Evolutionary conservation across 805 yeast genomes (phyloP).

Genomic region (Metschnikowia shivogae): DNA sequence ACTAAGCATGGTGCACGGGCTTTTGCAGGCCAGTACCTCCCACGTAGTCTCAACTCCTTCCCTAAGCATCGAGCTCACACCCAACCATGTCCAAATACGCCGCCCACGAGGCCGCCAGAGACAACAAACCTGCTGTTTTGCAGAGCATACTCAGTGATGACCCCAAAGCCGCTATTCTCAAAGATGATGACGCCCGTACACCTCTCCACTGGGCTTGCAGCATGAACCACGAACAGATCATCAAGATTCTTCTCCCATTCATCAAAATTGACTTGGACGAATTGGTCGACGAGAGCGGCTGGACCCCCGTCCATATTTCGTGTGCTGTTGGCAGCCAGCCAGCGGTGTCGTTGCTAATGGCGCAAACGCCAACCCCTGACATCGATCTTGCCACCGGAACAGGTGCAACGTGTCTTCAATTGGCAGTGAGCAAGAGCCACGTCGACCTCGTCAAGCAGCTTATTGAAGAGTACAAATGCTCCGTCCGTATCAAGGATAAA

Average conservation of each 20-base stretch:
- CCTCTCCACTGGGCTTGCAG: conserved; percentile 91
- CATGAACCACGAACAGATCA: conserved; percentile 49
- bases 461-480: conserved; percentile 55
- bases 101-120: conserved; percentile 64
- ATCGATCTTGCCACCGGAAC: conserved; percentile 48
- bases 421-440: conserved; percentile 71
- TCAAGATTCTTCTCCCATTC: conserved; percentile 33
- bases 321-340: conserved; percentile 64
- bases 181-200: conserved; percentile 73
- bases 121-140: conserved; percentile 51
- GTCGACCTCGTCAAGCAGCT: conserved; percentile 49
- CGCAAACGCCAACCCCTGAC: conserved; percentile 50
- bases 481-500: conserved; percentile 63
- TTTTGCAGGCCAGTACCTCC: background rate
- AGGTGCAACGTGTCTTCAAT: conserved; percentile 72
- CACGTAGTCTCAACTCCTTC: background rate
- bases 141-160: conserved; percentile 45
- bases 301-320: conserved; percentile 87
- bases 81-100: conserved; percentile 6
- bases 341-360: conserved; percentile 49
- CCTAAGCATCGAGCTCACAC: background rate
- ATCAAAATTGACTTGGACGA: conserved; percentile 60
- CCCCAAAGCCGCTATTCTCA: conserved; percentile 43
- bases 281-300: conserved; percentile 67
- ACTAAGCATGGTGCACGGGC: conserved; percentile 7